Evolutionary conservation across 805 yeast genomes (phyloP), one percentile per base, ranked within the genome.

Genomic region (Priceomyces fermenticarens): DNA sequence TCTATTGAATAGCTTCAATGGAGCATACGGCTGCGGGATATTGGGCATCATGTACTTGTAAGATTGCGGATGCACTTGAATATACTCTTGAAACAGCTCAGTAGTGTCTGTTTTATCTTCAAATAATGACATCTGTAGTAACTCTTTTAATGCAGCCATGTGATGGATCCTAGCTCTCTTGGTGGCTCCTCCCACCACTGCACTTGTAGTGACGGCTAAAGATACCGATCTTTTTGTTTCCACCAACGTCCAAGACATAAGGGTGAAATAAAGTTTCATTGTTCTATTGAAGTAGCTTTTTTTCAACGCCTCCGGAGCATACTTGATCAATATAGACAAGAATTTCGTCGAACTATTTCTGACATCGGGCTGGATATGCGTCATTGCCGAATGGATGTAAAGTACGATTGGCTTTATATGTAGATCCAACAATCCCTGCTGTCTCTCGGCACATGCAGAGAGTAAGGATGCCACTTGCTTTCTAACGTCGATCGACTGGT

Each of bases 341-440:
- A 85, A 86, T 43, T 74, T 77, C 0, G 91, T 78, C 2, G 95
- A 80, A 44, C 86, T 89, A 34, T 78, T 77, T 41, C 96, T 75
- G 20, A 93, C 81, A 3, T 79, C 80, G 1, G 88, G 81, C 25
- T 76, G 76, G 31, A 93, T 85, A 58, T 93, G 97, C 12, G 97
- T 85, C 97, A 93, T 91, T 3, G 96, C 95, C 39, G 91, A 83
- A 51, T 85, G 85, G 12, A 91, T 72, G 58, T 85, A 90, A 25
- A 91, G 70, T n/a, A 85, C 73, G 40, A 85, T 55, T 14, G 70
- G 63, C 45, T 80, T 65, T 53, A 81, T 67, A 66, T 85, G 88
- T 17, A 85, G 59, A 41, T 76, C 78, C 44, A 85, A 62, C 20
- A 85, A 65, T 3, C 78, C 77, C 0, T 77, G 72, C 49, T 80